Evolutionary conservation across 2,329 filamentous ascomycete genomes (phyloP).

Genomic region (Arthrobotrys entomopaga): DNA sequence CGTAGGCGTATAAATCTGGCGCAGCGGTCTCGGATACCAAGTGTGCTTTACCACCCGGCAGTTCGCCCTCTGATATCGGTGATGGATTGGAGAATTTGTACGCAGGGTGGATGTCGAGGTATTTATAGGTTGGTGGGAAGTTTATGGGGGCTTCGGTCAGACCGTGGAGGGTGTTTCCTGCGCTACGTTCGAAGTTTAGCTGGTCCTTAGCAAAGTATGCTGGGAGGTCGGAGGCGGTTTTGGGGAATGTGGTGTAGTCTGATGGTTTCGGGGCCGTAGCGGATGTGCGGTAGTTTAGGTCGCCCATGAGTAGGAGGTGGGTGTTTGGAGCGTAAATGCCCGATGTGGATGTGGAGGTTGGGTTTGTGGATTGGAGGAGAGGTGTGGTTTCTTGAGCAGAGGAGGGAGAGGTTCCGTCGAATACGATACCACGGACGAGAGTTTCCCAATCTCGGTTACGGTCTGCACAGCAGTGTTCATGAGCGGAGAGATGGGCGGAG

Average conservation of each 20-base stretch:
- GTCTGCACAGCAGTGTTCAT: conserved; percentile 79
- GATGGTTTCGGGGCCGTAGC: conserved; percentile 71
- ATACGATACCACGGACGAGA: conserved; percentile 82
- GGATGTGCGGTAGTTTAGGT: conserved; percentile 93
- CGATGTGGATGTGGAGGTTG: conserved; percentile 14
- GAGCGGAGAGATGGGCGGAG: conserved; percentile 85
- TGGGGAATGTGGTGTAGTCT: conserved; percentile 72
- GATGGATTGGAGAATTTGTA: conserved; percentile 61
- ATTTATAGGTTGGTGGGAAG: conserved; percentile 97
- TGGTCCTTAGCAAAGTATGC: conserved; percentile 77
- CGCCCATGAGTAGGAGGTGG: conserved; percentile 86
- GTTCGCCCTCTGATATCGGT: conserved; percentile 60
- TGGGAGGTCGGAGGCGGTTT: conserved; percentile 65
- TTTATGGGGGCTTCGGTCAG: conserved; percentile 76
- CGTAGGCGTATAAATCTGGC: conserved; percentile 67
- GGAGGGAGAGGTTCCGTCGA: conserved; percentile 63
- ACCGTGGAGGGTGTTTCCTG: conserved; percentile 79
- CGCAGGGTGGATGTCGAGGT: conserved; percentile 61
- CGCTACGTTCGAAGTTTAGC: conserved; percentile 75
- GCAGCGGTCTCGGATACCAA: conserved; percentile 66
- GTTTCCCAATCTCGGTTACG: conserved; percentile 89
- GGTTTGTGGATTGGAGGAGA: conserved; percentile 61
- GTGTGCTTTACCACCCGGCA: conserved; percentile 56
- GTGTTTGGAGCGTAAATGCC: conserved; percentile 79
- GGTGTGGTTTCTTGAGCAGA: conserved; percentile 54